Percentiles rank a stretch among this genome's conserved stretches.
phyloP scores from a whole-genome alignment of 805 yeast species.

The Schizosaccharomyces osmophilus region DNA sequence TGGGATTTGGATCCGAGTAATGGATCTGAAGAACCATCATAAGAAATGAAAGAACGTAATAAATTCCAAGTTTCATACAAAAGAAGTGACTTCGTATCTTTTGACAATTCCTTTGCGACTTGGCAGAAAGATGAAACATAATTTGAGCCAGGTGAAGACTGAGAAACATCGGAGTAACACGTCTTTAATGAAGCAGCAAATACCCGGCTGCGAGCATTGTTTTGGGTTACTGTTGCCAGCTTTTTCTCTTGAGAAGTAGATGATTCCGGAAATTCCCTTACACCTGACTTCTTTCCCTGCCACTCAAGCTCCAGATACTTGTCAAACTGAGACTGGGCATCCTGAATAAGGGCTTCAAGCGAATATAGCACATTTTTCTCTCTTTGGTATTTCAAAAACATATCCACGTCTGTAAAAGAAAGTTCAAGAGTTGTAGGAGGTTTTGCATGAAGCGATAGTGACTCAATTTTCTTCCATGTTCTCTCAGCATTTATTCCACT shows the following conservation, averaged over 20 bases:
- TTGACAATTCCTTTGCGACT: conserved; percentile 13
- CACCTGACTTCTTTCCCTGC: conserved; percentile 6
- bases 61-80: conserved; percentile 14
- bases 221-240: background rate
- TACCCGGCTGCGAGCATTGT: background rate
- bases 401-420: conserved; percentile 27
- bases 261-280: background rate
- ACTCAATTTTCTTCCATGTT: conserved; percentile 29
- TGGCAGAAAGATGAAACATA: background rate
- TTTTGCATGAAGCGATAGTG: conserved; percentile 15
- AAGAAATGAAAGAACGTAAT: background rate
- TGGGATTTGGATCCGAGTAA: too few species aligned
- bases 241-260: background rate
- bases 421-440: conserved; percentile 4
- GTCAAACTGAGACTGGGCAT: conserved; percentile 69
- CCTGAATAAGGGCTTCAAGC: conserved; percentile 50
- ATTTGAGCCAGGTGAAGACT: background rate
- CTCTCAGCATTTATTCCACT: conserved; percentile 75
- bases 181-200: background rate
- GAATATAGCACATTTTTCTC: conserved; percentile 64
- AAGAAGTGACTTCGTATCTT: conserved; percentile 10
- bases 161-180: background rate
- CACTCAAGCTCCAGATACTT: conserved; percentile 35
- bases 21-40: background rate
- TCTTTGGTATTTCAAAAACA: conserved; percentile 40